Evolutionary conservation across 495 filamentous ascomycete genomes (phyloP), one percentile per base, ranked within the genome.

Genomic region (Umbilicaria muhlenbergii): DNA sequence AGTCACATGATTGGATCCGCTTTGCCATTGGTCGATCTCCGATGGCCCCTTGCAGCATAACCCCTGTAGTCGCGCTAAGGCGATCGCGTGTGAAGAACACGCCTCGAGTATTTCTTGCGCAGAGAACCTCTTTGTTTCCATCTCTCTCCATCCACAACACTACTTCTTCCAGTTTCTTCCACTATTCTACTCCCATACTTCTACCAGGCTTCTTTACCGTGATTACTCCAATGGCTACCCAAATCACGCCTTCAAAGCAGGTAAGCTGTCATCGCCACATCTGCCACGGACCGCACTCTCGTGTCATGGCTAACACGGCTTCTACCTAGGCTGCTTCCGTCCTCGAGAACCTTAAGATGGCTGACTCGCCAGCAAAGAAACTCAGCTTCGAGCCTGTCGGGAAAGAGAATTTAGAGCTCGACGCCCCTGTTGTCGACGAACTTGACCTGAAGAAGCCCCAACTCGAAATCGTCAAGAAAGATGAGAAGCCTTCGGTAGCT

Each of bases 281-380:
- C 50, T 53, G 38, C 59, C 52, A 65, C 60, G 58, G 67, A 61
- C 65, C 59, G 33, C 28, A 43, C 37, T 24, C 38, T 48, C 51
- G 34, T 19, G 39, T 42, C 32, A 35, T 41, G 5, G 43, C 66
- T 70, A 63, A 71, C 55, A 40, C 40, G 17, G 21, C 37, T 35
- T 49, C 24, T 54, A 21, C 41, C 47, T 59, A 95, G 88, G 75
- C 80, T 70, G 81, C 83, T 52, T 80, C 81, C 58, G 85, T 77
- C 48, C 76, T 95, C 54, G 77, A 89, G 65, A 78, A 75, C 51
- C 68, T 96, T 53, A 92, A 88, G 66, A 92, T 98, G 82, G 68
- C 61, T 52, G 84, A 93, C 50, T 91, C 86, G 0, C 86, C 87
- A 31, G 68, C 76, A 42, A 93, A 93, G 83, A 92, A 91, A 77